phyloP scores from a whole-genome alignment of 306 rosid species.

The Quillaja saponaria region DNA sequence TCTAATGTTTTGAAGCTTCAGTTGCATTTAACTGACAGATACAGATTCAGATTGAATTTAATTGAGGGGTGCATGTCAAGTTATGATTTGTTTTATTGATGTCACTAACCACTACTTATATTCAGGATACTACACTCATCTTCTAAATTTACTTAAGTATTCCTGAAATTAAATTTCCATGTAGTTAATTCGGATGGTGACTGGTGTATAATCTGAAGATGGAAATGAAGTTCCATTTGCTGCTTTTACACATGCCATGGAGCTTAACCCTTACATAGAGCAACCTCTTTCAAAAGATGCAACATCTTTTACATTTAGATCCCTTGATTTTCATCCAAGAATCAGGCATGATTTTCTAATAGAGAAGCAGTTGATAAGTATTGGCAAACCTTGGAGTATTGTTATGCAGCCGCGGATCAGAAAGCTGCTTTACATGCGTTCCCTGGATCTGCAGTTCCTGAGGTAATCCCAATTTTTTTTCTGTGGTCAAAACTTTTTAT shows the following conservation, averaged over 20 bases:
- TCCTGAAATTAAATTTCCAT: slow-evolving; percentile 42
- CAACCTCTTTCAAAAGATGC: slow-evolving; percentile 81
- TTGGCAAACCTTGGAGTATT: slow-evolving; percentile 86
- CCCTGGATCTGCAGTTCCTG: slow-evolving; percentile 88
- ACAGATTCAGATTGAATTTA: slow-evolving; percentile 21
- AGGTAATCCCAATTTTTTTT: slow-evolving; percentile 47
- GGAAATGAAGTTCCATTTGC: slow-evolving; percentile 39
- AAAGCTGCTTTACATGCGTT: slow-evolving; percentile 81
- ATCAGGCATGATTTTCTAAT: slow-evolving; percentile 87
- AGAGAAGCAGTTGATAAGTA: slow-evolving; percentile 83
- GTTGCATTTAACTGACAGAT: neutral
- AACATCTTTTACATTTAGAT: slow-evolving; percentile 49
- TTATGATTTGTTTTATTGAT: slow-evolving; percentile 15
- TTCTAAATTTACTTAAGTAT: slow-evolving; percentile 11
- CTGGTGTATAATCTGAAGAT: slow-evolving; percentile 48
- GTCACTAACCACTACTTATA: neutral
- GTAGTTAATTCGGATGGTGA: slow-evolving; percentile 73
- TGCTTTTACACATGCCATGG: slow-evolving; percentile 66
- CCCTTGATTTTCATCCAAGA: slow-evolving; percentile 86
- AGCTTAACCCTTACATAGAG: slow-evolving; percentile 86
- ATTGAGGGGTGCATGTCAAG: slow-evolving; percentile 1
- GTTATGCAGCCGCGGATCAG: slow-evolving; percentile 81
- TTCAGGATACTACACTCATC: slow-evolving; percentile 1
- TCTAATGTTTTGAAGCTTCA: too few species aligned
- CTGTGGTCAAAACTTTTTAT: neutral